Evolutionary conservation across 306 rosid species (phyloP), one percentile per base, ranked within the genome.

Genomic region (Hippophae gyantsensis): DNA sequence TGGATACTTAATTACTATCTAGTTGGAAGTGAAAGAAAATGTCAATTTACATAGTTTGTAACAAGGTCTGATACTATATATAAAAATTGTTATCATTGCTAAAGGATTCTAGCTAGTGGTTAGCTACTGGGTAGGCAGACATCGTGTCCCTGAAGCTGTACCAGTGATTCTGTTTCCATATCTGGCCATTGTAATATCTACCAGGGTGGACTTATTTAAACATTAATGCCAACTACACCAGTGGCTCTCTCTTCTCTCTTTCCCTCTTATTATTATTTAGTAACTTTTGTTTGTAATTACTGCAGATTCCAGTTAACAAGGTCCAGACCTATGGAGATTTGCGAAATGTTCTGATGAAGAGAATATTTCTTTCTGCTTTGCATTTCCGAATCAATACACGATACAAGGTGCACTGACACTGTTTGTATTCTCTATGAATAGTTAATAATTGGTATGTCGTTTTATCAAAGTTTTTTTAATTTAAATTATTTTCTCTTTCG

Each of bases 361-460:
- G 99, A 78, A 92, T 92, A 80, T 92, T 92, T 82, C 80, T 92
- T 49, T 92, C 99, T 46, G 95, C 96, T 56, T 76, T 92, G 87
- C 99, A 92, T 82, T 92, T 92, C 57, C 94, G 99, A 62, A 88
- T 92, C 63, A 92, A 88, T 77, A 85, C 99, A 57, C 76, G 99
- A 88, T 92, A 92, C 76, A 92, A 92, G 96, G 99, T 92, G 76
- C 42, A 66, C n/a, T 69, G 50, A 32, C 23, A 18, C 23, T 56
- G 59, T 48, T 6, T 48, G 52, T 48, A 48, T 18, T 18, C 52
- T 18, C 6, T 13, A 18, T 18, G 23, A 18, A 18, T 18, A 18
- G 23, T 18, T 18, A 18, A 18, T 18, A 18, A 18, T 18, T 18
- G 23, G 23, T 18, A 18, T 32, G 38, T 32, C 38, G 0, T 49